Conservation (phyloP, 768 basidiomycete genomes). For the Agaricus bisporus region DNA sequence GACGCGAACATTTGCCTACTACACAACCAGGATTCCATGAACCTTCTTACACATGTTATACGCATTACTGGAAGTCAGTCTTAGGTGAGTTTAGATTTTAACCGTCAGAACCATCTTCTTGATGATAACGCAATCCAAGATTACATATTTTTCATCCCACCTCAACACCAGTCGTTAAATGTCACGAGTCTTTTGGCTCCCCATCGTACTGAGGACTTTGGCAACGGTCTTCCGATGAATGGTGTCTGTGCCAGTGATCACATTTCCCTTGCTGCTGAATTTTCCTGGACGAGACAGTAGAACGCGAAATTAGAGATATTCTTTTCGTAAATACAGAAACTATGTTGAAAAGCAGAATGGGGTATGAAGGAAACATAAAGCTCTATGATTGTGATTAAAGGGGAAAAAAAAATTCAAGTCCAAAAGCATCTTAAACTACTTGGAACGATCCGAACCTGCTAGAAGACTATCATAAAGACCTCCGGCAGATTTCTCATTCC, state of each 20-base stretch:
- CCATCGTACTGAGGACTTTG: constrained; percentile 51
- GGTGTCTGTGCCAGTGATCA: constrained; percentile 86
- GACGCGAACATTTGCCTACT: constrained; percentile 32
- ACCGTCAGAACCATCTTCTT: neutral
- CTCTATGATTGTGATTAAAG: neutral
- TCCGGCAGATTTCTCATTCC: constrained; percentile 81
- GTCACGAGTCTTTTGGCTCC: constrained; percentile 58
- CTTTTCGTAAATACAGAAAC: no score
- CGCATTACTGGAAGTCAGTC: constrained; percentile 79
- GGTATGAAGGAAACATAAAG: neutral
- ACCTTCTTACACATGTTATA: constrained; percentile 86
- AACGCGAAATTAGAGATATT: neutral
- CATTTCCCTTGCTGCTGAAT: constrained; percentile 66
- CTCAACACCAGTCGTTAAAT: constrained; percentile 24
- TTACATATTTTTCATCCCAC: constrained; percentile 79
- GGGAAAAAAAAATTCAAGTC: neutral
- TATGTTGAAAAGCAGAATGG: neutral
- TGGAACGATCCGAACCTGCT: constrained; percentile 75
- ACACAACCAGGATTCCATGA: constrained; percentile 55
- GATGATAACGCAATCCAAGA: constrained; percentile 44
- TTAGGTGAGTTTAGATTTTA: constrained; percentile 45
- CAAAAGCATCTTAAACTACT: neutral
- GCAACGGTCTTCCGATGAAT: constrained; percentile 71
- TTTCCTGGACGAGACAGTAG: constrained; percentile 27
- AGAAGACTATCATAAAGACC: constrained; percentile 84